These are phyloP conservation scores for Fomitopsis betulina DNA, from an alignment of 1,284 basidiomycete genomes.

Conservation along the genomic window DNA sequence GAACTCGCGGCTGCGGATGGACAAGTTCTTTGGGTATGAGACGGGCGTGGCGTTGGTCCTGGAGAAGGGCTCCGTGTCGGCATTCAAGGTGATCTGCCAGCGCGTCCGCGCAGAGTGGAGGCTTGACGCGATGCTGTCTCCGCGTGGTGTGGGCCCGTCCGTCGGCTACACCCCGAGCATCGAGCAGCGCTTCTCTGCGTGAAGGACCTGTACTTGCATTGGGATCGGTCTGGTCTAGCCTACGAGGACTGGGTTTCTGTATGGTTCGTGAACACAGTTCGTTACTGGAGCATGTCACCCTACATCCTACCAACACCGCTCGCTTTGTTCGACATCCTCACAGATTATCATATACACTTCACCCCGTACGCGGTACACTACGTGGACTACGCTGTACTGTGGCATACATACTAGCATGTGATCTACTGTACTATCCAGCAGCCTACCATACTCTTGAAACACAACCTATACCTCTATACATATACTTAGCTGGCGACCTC, in stretches of 20 bases:
- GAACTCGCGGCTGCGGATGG: slow-evolving; percentile 11
- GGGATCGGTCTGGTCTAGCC: background rate
- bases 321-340: background rate
- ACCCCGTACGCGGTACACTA: background rate
- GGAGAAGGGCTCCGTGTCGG: slow-evolving; percentile 85
- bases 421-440: background rate
- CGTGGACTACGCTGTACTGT: background rate
- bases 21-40: slow-evolving; percentile 18
- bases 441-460: too few relatives aligned
- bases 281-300: background rate
- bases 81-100: slow-evolving; percentile 74
- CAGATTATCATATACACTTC: background rate
- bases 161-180: slow-evolving; percentile 16
- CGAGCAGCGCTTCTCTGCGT: slow-evolving; percentile 22
- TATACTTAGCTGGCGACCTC: too few relatives aligned
- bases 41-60: slow-evolving; percentile 57
- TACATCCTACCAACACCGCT: slow-evolving; percentile 1
- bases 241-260: background rate
- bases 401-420: background rate
- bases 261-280: background rate
- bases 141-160: slow-evolving; percentile 10
- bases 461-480: too few relatives aligned
- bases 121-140: slow-evolving; percentile 33
- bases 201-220: background rate
- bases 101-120: slow-evolving; percentile 66